Conservation (phyloP, 768 basidiomycete genomes). For the Pleurotus djamor region DNA sequence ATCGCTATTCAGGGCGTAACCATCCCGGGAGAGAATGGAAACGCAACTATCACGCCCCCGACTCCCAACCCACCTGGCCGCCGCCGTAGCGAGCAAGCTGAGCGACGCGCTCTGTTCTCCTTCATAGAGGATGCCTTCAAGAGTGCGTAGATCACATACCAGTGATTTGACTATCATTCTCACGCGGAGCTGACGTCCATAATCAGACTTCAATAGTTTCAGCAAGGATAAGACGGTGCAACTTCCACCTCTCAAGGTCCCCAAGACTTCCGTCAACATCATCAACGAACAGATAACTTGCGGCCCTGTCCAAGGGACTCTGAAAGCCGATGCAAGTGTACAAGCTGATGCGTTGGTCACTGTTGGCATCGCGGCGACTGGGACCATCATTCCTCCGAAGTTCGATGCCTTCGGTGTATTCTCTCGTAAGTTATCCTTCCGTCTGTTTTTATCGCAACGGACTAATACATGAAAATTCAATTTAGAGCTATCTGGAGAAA, state of each 20-base stretch:
- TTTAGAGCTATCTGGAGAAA: constrained; percentile 18
- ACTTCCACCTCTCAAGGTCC: constrained; percentile 12
- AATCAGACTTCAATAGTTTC: neutral
- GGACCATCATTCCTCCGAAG: constrained; percentile 24
- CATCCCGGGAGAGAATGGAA: constrained; percentile 11
- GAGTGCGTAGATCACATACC: neutral
- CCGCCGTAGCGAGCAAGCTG: neutral
- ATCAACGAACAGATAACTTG: constrained; percentile 16
- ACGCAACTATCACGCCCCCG: constrained; percentile 11
- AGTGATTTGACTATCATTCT: neutral
- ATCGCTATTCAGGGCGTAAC: constrained; percentile 14
- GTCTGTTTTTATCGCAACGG: neutral
- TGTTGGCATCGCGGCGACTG: constrained; percentile 22
- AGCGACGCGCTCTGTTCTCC: constrained; percentile 9
- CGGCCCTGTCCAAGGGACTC: constrained; percentile 9
- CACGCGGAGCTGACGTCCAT: neutral
- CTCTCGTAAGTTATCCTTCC: constrained; percentile 1
- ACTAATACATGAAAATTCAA: neutral
- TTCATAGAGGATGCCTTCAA: constrained; percentile 7
- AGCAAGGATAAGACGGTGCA: constrained; percentile 9
- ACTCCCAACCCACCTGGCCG: constrained; percentile 10
- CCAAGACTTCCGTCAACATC: constrained; percentile 13
- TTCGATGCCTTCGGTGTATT: constrained; percentile 23
- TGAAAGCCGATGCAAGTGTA: constrained; percentile 13
- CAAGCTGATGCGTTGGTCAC: constrained; percentile 22